Evolutionary conservation across 1,284 basidiomycete genomes (phyloP).

Genomic region (Ganoderma lingzhi): DNA sequence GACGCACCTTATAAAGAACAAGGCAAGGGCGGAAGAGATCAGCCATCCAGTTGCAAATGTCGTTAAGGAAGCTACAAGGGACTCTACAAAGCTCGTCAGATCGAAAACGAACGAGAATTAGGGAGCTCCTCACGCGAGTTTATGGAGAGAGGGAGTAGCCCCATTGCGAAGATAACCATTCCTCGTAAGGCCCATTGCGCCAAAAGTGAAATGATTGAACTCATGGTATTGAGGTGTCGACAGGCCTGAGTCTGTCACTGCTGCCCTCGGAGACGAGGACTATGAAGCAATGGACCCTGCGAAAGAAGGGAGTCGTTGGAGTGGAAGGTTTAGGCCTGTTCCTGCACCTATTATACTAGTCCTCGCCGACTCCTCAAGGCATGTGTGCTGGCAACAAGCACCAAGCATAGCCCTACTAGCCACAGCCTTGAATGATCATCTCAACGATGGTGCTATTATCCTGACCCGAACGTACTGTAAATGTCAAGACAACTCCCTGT

Average conservation of each 20-base stretch:
- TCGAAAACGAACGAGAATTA: background rate
- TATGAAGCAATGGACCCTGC: too few species aligned
- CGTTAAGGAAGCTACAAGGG: background rate
- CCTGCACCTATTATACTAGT: too few species aligned
- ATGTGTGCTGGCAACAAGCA: too few species aligned
- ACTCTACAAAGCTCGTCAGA: background rate
- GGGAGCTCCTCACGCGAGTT: background rate
- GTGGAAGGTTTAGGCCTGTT: too few species aligned
- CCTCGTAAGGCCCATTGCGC: background rate
- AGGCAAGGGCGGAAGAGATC: background rate
- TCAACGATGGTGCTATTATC: too few species aligned
- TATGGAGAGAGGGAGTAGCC: background rate
- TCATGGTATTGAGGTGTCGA: background rate
- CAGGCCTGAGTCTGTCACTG: background rate
- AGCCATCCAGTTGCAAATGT: background rate
- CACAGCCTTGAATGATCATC: conserved; percentile 76
- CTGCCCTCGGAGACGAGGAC: too few species aligned
- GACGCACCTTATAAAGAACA: background rate
- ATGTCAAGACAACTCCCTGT: too few species aligned
- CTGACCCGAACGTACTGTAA: too few species aligned
- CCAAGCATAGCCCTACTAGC: conserved; percentile 43
- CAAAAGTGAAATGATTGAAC: background rate
- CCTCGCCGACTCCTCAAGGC: too few species aligned
- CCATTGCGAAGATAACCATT: background rate
- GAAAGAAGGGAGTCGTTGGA: too few species aligned